Conservation (phyloP, 345 rosid genomes). For the Sapria himalayana region DNA sequence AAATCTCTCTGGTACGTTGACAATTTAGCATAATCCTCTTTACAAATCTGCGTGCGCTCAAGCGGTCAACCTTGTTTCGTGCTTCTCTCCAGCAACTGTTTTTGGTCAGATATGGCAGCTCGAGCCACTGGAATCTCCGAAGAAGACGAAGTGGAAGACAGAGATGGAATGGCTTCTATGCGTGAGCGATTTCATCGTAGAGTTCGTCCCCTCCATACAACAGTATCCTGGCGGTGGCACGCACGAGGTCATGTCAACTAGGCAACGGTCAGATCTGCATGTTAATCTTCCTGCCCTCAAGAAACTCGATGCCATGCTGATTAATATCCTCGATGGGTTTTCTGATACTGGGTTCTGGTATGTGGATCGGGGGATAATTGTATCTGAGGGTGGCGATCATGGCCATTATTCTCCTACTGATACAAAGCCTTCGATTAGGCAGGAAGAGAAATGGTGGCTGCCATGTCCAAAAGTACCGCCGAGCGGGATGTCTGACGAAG, state of each 20-base stretch:
- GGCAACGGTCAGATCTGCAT: conserved; percentile 72
- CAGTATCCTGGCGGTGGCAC: conserved; percentile 86
- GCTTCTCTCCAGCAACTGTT: conserved; percentile 44
- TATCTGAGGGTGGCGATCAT: conserved; percentile 35
- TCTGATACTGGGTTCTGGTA: conserved; percentile 64
- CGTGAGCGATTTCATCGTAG: conserved; percentile 88
- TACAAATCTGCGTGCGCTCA: background rate
- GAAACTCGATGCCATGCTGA: conserved; percentile 89
- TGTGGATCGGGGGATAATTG: conserved; percentile 64
- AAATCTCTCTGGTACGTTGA: conserved; percentile 62
- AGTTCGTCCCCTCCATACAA: conserved; percentile 82
- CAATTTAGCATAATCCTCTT: background rate
- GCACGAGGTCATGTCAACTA: conserved; percentile 75
- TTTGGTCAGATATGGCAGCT: conserved; percentile 94
- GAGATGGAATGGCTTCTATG: conserved; percentile 94
- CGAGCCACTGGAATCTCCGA: conserved; percentile 63
- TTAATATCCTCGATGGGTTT: conserved; percentile 61
- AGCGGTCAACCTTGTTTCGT: background rate
- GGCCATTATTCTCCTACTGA: conserved; percentile 25
- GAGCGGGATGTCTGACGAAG: conserved; percentile 54
- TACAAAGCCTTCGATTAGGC: conserved; percentile 59
- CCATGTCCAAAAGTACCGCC: conserved; percentile 71
- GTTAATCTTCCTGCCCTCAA: conserved; percentile 87
- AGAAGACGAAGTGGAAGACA: conserved; percentile 81
- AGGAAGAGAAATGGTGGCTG: conserved; percentile 90